Evolutionary conservation across 805 yeast genomes (phyloP).

Genomic region (Candida suzukii): DNA sequence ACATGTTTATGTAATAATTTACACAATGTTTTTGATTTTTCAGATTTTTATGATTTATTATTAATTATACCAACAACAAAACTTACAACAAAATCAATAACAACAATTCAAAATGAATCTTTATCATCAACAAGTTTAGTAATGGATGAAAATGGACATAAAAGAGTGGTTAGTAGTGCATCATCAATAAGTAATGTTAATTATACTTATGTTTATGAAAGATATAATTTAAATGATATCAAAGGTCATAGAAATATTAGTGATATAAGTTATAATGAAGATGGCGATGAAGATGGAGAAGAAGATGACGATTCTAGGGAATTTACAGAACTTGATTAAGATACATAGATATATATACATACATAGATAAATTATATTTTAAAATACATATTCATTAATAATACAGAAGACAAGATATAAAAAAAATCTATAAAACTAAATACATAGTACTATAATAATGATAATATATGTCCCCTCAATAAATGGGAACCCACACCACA

Average conservation of each 20-base stretch:
- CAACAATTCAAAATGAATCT: too few species aligned
- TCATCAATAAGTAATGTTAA: neutral
- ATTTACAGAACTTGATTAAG: neutral
- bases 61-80: too few species aligned
- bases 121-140: neutral
- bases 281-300: slow-evolving; percentile 5
- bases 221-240: neutral
- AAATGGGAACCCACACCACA: too few species aligned
- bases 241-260: neutral
- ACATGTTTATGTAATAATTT: neutral
- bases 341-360: neutral
- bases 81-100: too few species aligned
- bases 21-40: too few species aligned
- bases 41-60: too few species aligned
- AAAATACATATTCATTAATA: too few species aligned
- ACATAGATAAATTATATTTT: too few species aligned
- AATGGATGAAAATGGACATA: neutral
- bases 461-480: too few species aligned
- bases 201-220: neutral
- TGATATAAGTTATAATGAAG: slow-evolving; percentile 5
- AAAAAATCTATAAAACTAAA: too few species aligned
- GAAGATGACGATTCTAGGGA: neutral
- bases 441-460: too few species aligned
- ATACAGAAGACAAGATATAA: too few species aligned
- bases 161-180: neutral